Percentiles rank a stretch among this genome's conserved stretches.
phyloP scores from a whole-genome alignment of 768 basidiomycete genomes.

The Filobasidium floriforme region DNA sequence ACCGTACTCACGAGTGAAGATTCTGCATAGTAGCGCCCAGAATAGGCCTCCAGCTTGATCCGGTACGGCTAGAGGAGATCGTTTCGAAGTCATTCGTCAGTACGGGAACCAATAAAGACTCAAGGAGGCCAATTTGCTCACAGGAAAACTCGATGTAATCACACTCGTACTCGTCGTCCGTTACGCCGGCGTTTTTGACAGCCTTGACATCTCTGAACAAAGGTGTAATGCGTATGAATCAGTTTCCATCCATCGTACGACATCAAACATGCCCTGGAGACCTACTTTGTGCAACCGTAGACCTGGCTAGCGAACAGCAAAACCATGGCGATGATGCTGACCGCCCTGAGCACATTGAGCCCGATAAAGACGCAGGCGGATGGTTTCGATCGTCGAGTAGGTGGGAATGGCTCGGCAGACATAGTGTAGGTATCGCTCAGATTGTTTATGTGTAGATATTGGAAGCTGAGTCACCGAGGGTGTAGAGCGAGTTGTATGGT shows the following conservation, averaged over 20 bases:
- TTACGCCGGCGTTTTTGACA: slow-evolving; percentile 26
- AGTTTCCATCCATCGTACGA: neutral
- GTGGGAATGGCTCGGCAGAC: neutral
- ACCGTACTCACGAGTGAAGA: slow-evolving; percentile 57
- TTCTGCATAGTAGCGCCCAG: slow-evolving; percentile 80
- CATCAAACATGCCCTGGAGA: neutral
- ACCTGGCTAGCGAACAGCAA: slow-evolving; percentile 63
- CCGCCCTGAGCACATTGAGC: slow-evolving; percentile 66
- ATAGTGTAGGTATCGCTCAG: neutral
- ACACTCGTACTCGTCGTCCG: slow-evolving; percentile 49
- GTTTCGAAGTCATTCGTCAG: neutral
- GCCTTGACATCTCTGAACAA: slow-evolving; percentile 38
- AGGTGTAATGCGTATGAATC: neutral
- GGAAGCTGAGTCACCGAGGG: neutral
- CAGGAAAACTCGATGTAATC: slow-evolving; percentile 65
- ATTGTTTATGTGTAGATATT: neutral
- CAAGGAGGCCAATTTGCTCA: neutral
- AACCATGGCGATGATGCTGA: slow-evolving; percentile 70
- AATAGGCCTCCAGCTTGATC: slow-evolving; percentile 85
- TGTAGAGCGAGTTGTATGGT: neutral
- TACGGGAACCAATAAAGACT: neutral
- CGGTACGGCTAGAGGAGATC: slow-evolving; percentile 62
- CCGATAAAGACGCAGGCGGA: slow-evolving; percentile 45
- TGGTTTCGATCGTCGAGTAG: slow-evolving; percentile 21
- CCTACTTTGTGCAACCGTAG: slow-evolving; percentile 48